phyloP scores from a whole-genome alignment of 2,329 filamentous ascomycete species.

The Lasiodiplodia citricola region DNA sequence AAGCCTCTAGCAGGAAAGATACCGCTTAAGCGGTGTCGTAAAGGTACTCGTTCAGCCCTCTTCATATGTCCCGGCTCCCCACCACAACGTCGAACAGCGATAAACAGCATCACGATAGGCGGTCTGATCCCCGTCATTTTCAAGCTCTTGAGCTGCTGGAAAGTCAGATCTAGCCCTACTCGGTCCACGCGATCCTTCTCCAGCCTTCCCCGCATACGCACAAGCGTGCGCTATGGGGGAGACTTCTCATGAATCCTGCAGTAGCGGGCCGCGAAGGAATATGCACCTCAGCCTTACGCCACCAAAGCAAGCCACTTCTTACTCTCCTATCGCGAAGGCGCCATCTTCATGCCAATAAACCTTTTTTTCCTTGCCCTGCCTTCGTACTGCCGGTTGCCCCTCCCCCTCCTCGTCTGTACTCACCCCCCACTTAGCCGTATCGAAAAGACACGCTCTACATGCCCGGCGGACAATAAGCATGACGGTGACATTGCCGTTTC shows the following conservation, averaged over 20 bases:
- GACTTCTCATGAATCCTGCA: background rate
- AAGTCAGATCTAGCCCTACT: background rate
- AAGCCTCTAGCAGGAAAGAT: background rate
- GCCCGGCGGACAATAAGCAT: background rate
- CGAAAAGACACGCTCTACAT: background rate
- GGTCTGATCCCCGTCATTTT: background rate
- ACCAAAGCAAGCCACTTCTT: background rate
- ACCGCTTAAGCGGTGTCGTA: background rate
- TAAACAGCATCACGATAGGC: background rate
- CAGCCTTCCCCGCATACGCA: background rate
- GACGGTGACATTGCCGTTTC: background rate
- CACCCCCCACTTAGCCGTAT: background rate
- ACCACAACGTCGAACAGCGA: background rate
- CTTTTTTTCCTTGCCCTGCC: background rate
- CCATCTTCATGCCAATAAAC: background rate
- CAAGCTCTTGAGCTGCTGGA: background rate
- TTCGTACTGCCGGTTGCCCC: background rate
- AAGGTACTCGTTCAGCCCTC: background rate
- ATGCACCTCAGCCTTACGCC: background rate
- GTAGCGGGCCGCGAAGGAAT: background rate
- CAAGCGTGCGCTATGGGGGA: background rate
- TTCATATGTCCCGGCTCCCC: slow-evolving; percentile 2
- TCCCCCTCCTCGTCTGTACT: background rate
- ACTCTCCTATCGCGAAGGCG: background rate
- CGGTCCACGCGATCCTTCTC: background rate